phyloP scores from a whole-genome alignment of 2,329 filamentous ascomycete species.

The Plenodomus biglobosus region DNA sequence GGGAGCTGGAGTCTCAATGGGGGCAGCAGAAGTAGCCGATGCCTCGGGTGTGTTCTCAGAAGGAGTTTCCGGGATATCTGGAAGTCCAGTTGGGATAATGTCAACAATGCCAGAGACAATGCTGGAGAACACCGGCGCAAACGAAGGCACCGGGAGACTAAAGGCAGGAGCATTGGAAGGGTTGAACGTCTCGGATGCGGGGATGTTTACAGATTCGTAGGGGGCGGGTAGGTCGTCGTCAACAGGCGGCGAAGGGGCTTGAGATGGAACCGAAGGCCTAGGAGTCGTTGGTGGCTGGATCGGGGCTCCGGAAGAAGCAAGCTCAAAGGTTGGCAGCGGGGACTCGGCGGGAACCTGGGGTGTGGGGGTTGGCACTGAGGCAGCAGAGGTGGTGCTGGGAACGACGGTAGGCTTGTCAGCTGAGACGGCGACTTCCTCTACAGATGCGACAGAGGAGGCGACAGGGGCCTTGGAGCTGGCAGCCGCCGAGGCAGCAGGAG shows the following conservation, averaged over 20 bases:
- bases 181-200: constrained; percentile 18
- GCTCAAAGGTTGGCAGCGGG: constrained; percentile 18
- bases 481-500: constrained; percentile 5
- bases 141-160: constrained; percentile 9
- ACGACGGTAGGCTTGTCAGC: constrained; percentile 4
- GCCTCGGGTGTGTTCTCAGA: constrained; percentile 1
- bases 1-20: not conserved
- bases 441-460: constrained; percentile 5
- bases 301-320: constrained; percentile 21
- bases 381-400: constrained; percentile 1
- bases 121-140: constrained; percentile 16
- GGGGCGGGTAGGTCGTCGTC: constrained; percentile 16
- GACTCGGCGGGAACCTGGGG: constrained; percentile 11
- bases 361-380: constrained; percentile 1
- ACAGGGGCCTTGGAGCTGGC: constrained; percentile 10
- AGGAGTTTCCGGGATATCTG: constrained; percentile 1
- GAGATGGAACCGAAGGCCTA: not conserved
- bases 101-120: constrained; percentile 15
- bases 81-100: constrained; percentile 5
- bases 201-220: constrained; percentile 14
- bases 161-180: constrained; percentile 21
- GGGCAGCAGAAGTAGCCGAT: not conserved
- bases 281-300: constrained; percentile 18
- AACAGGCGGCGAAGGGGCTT: constrained; percentile 7
- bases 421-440: constrained; percentile 5